Conservation (phyloP, 2,329 filamentous ascomycete species). For the Ophiostoma piceae region DNA sequence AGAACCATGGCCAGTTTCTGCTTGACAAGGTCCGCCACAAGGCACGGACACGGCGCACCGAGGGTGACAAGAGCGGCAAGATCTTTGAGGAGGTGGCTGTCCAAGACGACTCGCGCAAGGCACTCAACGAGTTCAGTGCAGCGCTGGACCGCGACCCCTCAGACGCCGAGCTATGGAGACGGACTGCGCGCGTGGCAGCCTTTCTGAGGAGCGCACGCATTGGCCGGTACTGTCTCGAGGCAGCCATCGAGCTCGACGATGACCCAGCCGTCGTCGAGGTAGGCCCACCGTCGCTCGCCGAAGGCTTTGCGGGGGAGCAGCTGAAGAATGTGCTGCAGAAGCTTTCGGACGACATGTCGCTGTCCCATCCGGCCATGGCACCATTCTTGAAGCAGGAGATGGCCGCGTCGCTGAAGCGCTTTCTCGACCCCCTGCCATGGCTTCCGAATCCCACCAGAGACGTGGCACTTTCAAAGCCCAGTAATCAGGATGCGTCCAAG, state of each 20-base stretch:
- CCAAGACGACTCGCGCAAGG: constrained; percentile 39
- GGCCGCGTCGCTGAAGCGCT: constrained; percentile 46
- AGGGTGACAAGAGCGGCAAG: constrained; percentile 21
- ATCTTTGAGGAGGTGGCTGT: constrained; percentile 39
- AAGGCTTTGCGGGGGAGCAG: constrained; percentile 59
- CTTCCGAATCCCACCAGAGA: constrained; percentile 49
- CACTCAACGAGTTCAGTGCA: constrained; percentile 52
- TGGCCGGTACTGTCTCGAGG: constrained; percentile 59
- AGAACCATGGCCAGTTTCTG: constrained; percentile 88
- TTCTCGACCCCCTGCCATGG: constrained; percentile 58
- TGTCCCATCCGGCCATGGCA: constrained; percentile 56
- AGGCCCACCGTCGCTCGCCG: constrained; percentile 57
- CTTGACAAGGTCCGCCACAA: constrained; percentile 66
- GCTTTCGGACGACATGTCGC: constrained; percentile 50
- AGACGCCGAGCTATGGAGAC: constrained; percentile 62
- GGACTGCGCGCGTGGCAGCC: constrained; percentile 52
- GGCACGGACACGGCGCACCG: constrained; percentile 32
- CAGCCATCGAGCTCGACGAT: constrained; percentile 62
- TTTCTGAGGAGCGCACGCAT: constrained; percentile 54
- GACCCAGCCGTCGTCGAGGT: constrained; percentile 59
- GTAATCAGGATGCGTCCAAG: constrained; percentile 21
- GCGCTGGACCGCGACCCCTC: constrained; percentile 62
- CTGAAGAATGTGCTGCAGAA: constrained; percentile 51
- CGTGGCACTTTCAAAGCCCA: not conserved
- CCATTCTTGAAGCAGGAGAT: constrained; percentile 52